These are phyloP conservation scores for Reticulascus tulasneorum DNA, from an alignment of 2,329 filamentous ascomycete species.

Conservation along the genomic window DNA sequence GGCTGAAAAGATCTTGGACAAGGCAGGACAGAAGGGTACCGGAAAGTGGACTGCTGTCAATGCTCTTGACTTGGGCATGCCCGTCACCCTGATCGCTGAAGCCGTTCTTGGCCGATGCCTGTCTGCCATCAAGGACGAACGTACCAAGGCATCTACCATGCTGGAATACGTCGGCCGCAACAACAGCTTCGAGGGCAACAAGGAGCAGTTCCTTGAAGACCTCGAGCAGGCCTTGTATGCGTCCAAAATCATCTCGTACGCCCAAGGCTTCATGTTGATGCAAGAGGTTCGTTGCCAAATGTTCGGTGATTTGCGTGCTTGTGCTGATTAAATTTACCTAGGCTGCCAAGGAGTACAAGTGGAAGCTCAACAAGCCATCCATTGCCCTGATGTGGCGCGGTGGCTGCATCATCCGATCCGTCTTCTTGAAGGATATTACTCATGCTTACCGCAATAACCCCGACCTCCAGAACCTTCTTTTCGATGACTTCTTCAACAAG, in stretches of 20 bases:
- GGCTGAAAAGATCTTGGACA: slow-evolving; percentile 98
- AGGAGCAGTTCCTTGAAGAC: slow-evolving; percentile 89
- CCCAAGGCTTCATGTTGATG: slow-evolving; percentile 99
- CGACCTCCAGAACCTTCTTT: slow-evolving; percentile 95
- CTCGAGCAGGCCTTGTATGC: slow-evolving; percentile 98
- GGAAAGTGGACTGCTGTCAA: slow-evolving; percentile 99
- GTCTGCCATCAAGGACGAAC: slow-evolving; percentile 91
- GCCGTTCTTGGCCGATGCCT: slow-evolving; percentile 93
- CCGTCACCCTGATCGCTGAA: slow-evolving; percentile 96
- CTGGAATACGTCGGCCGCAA: slow-evolving; percentile 73
- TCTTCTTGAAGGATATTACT: slow-evolving; percentile 99
- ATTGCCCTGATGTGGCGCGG: slow-evolving; percentile 99
- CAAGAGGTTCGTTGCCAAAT: slow-evolving; percentile 65
- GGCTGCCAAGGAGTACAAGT: slow-evolving; percentile 92
- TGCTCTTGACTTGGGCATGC: slow-evolving; percentile 96
- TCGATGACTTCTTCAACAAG: slow-evolving; percentile 99
- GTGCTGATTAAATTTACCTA: slow-evolving; percentile 32
- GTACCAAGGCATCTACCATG: slow-evolving; percentile 72
- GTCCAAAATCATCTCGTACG: slow-evolving; percentile 99
- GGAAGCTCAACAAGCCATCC: slow-evolving; percentile 99
- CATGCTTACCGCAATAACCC: slow-evolving; percentile 91
- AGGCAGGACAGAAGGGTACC: slow-evolving; percentile 98
- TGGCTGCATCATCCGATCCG: slow-evolving; percentile 99
- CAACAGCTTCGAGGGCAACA: slow-evolving; percentile 80
- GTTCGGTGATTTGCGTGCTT: too few species aligned